Evolutionary conservation across 805 yeast species (phyloP).

Genomic region (Saccharomyces paradoxus): DNA sequence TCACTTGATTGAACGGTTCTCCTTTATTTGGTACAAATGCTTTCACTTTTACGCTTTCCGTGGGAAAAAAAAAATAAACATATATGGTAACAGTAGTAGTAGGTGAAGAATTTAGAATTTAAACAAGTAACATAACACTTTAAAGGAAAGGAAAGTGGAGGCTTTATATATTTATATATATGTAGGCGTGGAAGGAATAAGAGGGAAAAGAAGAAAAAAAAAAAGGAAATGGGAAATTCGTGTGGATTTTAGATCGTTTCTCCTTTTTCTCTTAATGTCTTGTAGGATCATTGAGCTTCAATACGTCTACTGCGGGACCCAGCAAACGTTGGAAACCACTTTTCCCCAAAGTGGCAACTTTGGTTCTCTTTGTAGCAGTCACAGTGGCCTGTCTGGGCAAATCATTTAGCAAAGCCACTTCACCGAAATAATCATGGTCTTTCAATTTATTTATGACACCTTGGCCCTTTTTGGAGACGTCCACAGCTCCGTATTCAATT

Average conservation of each 20-base stretch:
- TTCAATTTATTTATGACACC: conserved; percentile 54
- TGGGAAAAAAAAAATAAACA: not conserved
- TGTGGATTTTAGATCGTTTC: not conserved
- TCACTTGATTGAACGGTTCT: not conserved
- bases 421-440: conserved; percentile 94
- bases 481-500: conserved; percentile 75
- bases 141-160: not conserved
- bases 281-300: conserved; percentile 82
- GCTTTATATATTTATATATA: not conserved
- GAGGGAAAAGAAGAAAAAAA: not conserved
- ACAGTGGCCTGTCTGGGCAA: conserved; percentile 93
- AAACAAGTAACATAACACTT: not conserved
- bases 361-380: conserved; percentile 61
- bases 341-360: conserved; percentile 88
- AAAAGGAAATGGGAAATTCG: not conserved
- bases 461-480: conserved; percentile 51
- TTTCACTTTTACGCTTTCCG: not conserved
- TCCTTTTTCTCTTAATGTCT: not conserved
- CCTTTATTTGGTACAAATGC: not conserved
- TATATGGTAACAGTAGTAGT: not conserved
- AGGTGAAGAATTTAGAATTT: not conserved
- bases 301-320: conserved; percentile 88
- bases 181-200: not conserved
- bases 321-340: conserved; percentile 87
- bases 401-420: conserved; percentile 85